phyloP scores from a whole-genome alignment of 257 asterid genomes.

The Datura wrightii region DNA sequence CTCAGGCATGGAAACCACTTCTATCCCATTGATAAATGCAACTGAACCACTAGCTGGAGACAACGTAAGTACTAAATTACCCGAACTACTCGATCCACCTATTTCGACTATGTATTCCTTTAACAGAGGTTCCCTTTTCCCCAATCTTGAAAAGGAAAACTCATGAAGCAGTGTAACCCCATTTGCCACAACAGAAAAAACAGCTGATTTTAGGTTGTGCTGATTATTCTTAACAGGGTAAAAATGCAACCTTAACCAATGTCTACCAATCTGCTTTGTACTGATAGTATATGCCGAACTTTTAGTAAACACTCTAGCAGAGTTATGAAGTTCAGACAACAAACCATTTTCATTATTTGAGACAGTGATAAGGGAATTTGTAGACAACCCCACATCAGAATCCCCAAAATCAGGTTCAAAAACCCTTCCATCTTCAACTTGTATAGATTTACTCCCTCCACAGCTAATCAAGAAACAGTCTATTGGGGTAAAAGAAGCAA shows the following conservation, averaged over 20 bases:
- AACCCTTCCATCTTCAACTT: conserved; percentile 47
- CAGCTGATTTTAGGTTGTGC: conserved; percentile 43
- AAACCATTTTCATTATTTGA: conserved; percentile 27
- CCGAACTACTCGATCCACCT: conserved; percentile 37
- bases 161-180: conserved; percentile 47
- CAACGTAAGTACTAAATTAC: conserved; percentile 34
- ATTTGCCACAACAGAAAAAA: conserved; percentile 49
- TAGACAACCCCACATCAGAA: conserved; percentile 37
- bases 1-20: conserved; percentile 44
- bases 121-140: conserved; percentile 31
- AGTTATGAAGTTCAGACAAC: conserved; percentile 34
- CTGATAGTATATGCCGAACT: conserved; percentile 37
- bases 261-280: conserved; percentile 45
- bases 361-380: conserved; percentile 40
- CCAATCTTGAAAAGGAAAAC: conserved; percentile 41
- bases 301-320: conserved; percentile 47
- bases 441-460: conserved; percentile 38
- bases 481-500: conserved; percentile 41
- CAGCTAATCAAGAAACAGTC: conserved; percentile 48
- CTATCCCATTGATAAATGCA: conserved; percentile 51
- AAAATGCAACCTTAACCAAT: conserved; percentile 53
- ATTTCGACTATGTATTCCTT: conserved; percentile 48
- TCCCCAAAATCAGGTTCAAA: conserved; percentile 48
- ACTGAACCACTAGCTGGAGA: conserved; percentile 41
- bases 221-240: conserved; percentile 38